These are phyloP conservation scores for Rosellinia necatrix DNA, from an alignment of 2,329 filamentous ascomycete species.

Conservation along the genomic window DNA sequence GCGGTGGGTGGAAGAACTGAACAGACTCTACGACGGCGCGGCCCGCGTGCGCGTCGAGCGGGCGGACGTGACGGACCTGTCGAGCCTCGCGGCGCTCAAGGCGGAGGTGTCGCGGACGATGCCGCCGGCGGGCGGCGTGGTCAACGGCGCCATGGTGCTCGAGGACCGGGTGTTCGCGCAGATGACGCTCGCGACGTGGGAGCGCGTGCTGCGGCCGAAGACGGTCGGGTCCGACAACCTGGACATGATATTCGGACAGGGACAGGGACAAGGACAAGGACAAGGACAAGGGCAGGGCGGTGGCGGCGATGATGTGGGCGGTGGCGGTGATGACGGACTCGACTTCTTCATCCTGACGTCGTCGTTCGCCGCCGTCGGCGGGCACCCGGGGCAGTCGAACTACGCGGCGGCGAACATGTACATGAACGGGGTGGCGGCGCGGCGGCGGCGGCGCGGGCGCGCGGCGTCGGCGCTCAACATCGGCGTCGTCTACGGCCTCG, in stretches of 20 bases:
- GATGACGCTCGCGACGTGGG: constrained; percentile 45
- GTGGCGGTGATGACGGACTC: too few relatives aligned
- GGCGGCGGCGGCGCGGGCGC: constrained; percentile 43
- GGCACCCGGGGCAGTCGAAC: constrained; percentile 50
- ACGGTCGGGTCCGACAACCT: constrained; percentile 47
- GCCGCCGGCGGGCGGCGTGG: constrained; percentile 45
- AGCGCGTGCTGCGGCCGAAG: constrained; percentile 48
- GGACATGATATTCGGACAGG: constrained; percentile 41
- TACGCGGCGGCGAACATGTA: constrained; percentile 53
- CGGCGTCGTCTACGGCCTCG: constrained; percentile 52
- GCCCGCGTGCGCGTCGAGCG: constrained; percentile 33
- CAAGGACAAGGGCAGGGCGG: too few relatives aligned
- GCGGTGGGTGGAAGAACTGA: constrained; percentile 43
- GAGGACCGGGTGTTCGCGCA: constrained; percentile 49
- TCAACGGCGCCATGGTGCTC: constrained; percentile 53
- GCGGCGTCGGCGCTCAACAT: constrained; percentile 50
- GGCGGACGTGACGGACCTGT: constrained; percentile 37
- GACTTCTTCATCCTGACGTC: constrained; percentile 55
- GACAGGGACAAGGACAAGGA: too few relatives aligned
- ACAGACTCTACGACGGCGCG: constrained; percentile 16
- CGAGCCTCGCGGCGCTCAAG: constrained; percentile 39
- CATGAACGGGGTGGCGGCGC: constrained; percentile 50
- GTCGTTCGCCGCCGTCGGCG: constrained; percentile 50
- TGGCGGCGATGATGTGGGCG: too few relatives aligned
- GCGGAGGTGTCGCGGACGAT: constrained; percentile 26